A percentile compares a stretch with the other conserved stretches of the same genome.
phyloP scores from a whole-genome alignment of 305 asterid species.

The Solanum hybrid region DNA sequence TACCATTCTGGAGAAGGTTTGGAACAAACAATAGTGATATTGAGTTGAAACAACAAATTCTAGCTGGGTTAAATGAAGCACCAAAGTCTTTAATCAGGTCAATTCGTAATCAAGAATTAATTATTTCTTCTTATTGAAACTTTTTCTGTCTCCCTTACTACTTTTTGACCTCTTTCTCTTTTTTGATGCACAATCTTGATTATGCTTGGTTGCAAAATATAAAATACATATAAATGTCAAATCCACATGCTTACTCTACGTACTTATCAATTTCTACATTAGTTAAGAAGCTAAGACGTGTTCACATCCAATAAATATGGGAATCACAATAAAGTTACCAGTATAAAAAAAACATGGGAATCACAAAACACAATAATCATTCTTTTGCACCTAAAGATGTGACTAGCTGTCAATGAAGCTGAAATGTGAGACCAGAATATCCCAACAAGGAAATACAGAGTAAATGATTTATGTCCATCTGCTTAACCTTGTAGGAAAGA shows the following conservation, averaged over 20 bases:
- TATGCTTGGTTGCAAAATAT: not conserved
- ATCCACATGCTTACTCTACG: not conserved
- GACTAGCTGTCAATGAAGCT: not conserved
- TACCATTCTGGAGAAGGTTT: not conserved
- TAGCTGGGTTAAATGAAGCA: not conserved
- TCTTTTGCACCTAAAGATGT: not conserved
- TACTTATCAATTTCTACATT: not conserved
- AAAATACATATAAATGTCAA: not conserved
- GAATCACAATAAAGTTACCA: not conserved
- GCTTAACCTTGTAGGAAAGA: not conserved
- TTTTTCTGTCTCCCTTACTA: not conserved
- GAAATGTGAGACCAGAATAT: not conserved
- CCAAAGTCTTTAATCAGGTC: not conserved
- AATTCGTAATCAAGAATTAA: not conserved
- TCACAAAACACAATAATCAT: not conserved
- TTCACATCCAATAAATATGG: not conserved
- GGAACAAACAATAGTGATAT: not conserved
- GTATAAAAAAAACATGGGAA: not conserved
- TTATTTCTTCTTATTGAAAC: not conserved
- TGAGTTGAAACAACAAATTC: not conserved
- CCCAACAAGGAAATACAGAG: not conserved
- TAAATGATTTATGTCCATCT: not conserved
- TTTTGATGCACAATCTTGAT: not conserved
- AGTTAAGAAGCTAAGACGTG: not conserved
- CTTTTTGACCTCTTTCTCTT: not conserved